Conservation (phyloP, 805 yeast species). For the Wickerhamiella cacticola region DNA sequence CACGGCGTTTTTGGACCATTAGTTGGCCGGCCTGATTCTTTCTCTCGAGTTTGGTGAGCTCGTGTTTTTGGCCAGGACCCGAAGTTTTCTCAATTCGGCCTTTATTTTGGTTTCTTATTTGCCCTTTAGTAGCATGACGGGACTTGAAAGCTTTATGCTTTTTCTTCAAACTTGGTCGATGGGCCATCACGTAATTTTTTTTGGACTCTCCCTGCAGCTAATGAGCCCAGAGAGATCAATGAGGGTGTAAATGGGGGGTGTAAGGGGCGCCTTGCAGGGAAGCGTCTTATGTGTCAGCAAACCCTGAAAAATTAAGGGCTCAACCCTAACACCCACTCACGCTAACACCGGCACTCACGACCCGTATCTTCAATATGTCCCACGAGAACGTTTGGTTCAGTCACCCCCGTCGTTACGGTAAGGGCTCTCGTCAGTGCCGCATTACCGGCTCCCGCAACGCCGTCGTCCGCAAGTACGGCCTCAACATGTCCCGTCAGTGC, state of each 20-base stretch:
- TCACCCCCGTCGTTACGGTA: conserved; percentile 99
- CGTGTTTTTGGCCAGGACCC: conserved; percentile 30
- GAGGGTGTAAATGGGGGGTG: not conserved
- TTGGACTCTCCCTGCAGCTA: not conserved
- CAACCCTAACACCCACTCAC: conserved; percentile 6
- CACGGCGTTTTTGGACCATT: conserved; percentile 54
- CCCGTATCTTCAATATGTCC: conserved; percentile 59
- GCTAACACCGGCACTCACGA: not conserved
- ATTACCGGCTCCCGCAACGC: conserved; percentile 98
- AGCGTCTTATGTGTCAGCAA: not conserved
- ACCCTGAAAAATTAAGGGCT: not conserved
- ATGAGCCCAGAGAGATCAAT: not conserved
- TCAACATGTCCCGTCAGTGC: conserved; percentile 99
- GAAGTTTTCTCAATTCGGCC: conserved; percentile 71
- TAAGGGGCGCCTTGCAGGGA: too few species aligned
- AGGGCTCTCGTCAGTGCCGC: conserved; percentile 99
- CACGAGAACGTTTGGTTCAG: conserved; percentile 98
- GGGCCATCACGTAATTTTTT: conserved; percentile 31
- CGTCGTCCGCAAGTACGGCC: conserved; percentile 99
- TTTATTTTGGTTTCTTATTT: conserved; percentile 60
- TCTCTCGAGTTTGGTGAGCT: conserved; percentile 48
- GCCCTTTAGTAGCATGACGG: conserved; percentile 80
- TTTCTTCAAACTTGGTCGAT: conserved; percentile 71
- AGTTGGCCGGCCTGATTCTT: conserved; percentile 69
- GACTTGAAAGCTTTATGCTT: conserved; percentile 86